Conservation (phyloP, 257 asterid genomes). For the Fraxinus pennsylvanica region DNA sequence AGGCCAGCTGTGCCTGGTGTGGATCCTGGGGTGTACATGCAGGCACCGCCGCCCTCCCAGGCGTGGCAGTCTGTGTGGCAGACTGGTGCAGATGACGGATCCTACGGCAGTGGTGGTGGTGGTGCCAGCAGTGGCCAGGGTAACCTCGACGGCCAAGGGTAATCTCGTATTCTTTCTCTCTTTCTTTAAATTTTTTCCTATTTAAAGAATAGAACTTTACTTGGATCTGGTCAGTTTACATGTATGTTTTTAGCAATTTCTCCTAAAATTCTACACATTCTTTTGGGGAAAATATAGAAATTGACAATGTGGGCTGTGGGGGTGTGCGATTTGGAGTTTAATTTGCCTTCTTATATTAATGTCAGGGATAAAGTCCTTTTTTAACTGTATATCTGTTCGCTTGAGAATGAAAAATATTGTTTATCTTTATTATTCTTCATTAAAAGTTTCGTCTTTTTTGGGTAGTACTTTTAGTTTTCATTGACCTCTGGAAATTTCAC, state of each 20-base stretch:
- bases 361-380: too few species aligned
- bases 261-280: neutral
- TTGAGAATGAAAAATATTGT: too few species aligned
- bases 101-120: slow-evolving; percentile 58
- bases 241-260: neutral
- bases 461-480: neutral
- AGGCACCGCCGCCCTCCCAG: slow-evolving; percentile 68
- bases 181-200: slow-evolving; percentile 3
- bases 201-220: neutral
- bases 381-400: too few species aligned
- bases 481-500: neutral
- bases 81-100: slow-evolving; percentile 56
- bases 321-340: neutral
- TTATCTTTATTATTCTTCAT: neutral
- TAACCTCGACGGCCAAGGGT: slow-evolving; percentile 72
- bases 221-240: slow-evolving; percentile 28
- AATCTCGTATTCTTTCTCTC: slow-evolving; percentile 10
- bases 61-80: slow-evolving; percentile 93
- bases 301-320: neutral
- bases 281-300: neutral
- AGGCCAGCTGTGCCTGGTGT: slow-evolving; percentile 63
- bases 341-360: neutral
- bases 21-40: slow-evolving; percentile 66
- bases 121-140: slow-evolving; percentile 59
- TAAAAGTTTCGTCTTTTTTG: neutral